Evolutionary conservation across 192 early-diverging fungal species (phyloP).

Genomic region (Coemansia sp.): DNA sequence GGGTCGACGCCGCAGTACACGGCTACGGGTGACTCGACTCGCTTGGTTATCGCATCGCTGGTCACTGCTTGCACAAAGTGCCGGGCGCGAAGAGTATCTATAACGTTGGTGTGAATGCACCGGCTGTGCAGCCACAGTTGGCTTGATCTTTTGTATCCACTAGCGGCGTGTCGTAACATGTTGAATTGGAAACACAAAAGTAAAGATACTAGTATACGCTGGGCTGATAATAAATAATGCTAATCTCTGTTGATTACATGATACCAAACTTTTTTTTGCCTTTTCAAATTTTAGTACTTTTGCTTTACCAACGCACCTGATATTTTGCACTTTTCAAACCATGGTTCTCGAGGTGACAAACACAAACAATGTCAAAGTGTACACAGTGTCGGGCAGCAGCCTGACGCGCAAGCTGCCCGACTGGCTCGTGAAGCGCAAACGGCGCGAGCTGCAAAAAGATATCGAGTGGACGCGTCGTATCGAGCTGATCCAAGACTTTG

Average conservation of each 20-base stretch:
- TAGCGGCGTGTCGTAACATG: background rate
- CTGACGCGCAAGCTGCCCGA: conserved; percentile 81
- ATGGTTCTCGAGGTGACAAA: conserved; percentile 82
- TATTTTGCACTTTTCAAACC: background rate
- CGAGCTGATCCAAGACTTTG: conserved; percentile 97
- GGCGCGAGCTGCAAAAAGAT: conserved; percentile 86
- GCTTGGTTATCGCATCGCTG: conserved; percentile 33
- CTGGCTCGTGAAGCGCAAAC: conserved; percentile 87
- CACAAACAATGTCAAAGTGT: conserved; percentile 94
- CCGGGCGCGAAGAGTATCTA: conserved; percentile 50
- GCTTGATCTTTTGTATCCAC: conserved; percentile 2
- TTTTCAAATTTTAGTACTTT: background rate
- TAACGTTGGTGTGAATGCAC: conserved; percentile 29
- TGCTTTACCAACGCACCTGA: background rate
- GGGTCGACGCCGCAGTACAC: conserved; percentile 95
- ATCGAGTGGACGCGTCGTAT: conserved; percentile 83
- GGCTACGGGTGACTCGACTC: conserved; percentile 15
- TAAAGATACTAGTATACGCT: background rate
- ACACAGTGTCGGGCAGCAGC: conserved; percentile 74
- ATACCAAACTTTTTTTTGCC: conserved; percentile 1
- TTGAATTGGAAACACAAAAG: background rate
- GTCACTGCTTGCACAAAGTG: conserved; percentile 60
- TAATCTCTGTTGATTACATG: too few relatives aligned
- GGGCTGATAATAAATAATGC: too few relatives aligned
- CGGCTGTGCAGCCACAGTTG: conserved; percentile 9